These are phyloP conservation scores for Areca catechu DNA, from an alignment of 176 grass and related monocot genomes.

Conservation along the genomic window DNA sequence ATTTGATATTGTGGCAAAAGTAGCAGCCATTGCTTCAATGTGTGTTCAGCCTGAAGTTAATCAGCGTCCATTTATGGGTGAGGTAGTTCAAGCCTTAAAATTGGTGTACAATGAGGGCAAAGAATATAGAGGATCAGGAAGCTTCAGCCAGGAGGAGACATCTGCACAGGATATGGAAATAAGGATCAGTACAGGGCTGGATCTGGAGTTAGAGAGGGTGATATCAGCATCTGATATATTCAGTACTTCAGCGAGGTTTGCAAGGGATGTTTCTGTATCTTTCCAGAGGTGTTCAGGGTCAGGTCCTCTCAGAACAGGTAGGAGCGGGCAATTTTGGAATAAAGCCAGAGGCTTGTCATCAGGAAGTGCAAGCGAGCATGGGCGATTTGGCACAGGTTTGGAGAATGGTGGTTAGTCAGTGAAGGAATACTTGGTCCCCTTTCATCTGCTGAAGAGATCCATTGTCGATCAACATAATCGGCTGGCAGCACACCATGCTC, in stretches of 20 bases:
- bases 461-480: neutral
- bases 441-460: neutral
- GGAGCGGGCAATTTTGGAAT: slow-evolving; percentile 11
- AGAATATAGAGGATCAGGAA: slow-evolving; percentile 41
- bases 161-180: slow-evolving; percentile 30
- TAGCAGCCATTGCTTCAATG: slow-evolving; percentile 97
- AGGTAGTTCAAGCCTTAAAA: slow-evolving; percentile 90
- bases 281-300: slow-evolving; percentile 74
- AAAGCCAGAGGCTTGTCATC: slow-evolving; percentile 49
- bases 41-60: slow-evolving; percentile 98
- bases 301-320: slow-evolving; percentile 46
- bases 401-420: slow-evolving; percentile 12
- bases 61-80: slow-evolving; percentile 93
- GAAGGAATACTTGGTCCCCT: slow-evolving; percentile 13
- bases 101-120: slow-evolving; percentile 74
- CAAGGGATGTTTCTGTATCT: slow-evolving; percentile 62
- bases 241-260: slow-evolving; percentile 45
- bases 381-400: slow-evolving; percentile 45
- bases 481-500: neutral
- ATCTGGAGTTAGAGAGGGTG: slow-evolving; percentile 25
- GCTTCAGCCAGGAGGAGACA: slow-evolving; percentile 40
- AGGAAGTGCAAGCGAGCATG: slow-evolving; percentile 73
- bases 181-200: slow-evolving; percentile 32
- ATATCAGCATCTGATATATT: slow-evolving; percentile 31
- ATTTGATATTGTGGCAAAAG: slow-evolving; percentile 68